Evolutionary conservation across 1,139 yeast genomes (phyloP).

Genomic region (Pichiaceae sp.): DNA sequence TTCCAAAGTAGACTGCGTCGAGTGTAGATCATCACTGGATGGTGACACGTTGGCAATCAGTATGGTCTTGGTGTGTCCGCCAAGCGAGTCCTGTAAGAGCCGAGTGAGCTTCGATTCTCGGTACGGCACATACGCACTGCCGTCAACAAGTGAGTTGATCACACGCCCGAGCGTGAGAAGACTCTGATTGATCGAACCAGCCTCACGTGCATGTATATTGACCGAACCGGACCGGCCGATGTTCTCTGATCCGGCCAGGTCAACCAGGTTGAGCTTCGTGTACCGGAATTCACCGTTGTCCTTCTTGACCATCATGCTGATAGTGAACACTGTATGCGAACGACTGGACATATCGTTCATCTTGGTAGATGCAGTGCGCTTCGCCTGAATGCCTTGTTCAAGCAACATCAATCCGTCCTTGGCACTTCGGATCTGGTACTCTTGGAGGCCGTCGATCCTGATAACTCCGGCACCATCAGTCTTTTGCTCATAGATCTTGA

Average conservation of each 20-base stretch:
- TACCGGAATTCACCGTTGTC: constrained; percentile 32
- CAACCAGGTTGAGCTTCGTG: constrained; percentile 69
- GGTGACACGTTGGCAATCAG: constrained; percentile 81
- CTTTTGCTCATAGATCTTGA: constrained; percentile 46
- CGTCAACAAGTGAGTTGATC: constrained; percentile 61
- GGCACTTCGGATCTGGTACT: constrained; percentile 42
- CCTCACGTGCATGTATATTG: constrained; percentile 75
- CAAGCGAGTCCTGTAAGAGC: constrained; percentile 71
- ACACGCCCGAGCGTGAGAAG: constrained; percentile 78
- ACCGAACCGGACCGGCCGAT: constrained; percentile 73
- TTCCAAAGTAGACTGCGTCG: constrained; percentile 74
- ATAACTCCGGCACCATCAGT: constrained; percentile 10
- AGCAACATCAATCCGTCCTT: constrained; percentile 46
- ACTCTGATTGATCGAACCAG: constrained; percentile 82
- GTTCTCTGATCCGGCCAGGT: constrained; percentile 77
- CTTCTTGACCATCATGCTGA: constrained; percentile 34
- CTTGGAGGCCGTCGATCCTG: constrained; percentile 37
- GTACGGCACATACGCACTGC: constrained; percentile 66
- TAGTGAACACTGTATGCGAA: constrained; percentile 66
- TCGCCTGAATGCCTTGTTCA: constrained; percentile 44
- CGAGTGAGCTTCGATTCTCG: constrained; percentile 80
- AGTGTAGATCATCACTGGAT: constrained; percentile 63
- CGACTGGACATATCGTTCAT: constrained; percentile 64
- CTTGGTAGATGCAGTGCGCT: constrained; percentile 63
- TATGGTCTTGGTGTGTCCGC: constrained; percentile 75